Base-by-base conservation (phyloP, 345 rosid species). In the Hibiscus trionum region DNA sequence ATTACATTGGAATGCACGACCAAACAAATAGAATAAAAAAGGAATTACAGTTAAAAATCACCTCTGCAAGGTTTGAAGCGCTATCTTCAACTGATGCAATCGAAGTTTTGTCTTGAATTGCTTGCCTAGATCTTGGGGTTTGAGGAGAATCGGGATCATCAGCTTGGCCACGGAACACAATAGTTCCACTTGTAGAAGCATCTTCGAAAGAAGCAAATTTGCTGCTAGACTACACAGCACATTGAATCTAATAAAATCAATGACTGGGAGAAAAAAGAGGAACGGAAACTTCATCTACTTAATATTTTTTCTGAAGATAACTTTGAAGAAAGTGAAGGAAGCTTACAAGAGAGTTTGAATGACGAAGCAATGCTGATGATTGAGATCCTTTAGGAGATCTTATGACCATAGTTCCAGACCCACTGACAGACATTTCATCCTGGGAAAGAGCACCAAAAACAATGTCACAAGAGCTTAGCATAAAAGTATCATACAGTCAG, bases 121-220 rank as follows among this genome's bases (percentile, higher is more conserved):
- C 99, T 69, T 90, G 80, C 82, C 93, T 87, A 50, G 98, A 92
- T 79, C 85, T 95, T 71, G 96, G 94, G 57, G 99, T 92, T 75
- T 85, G 84, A 73, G 94, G 93, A 80, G 93, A 90, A 79, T 83
- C 99, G 67, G 84, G 79, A 69, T 92, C 99, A 77, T 90, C 97
- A 57, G 82, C 88, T 73, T 87, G 99, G 19, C 94, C 91, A 26
- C 88, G 97, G 47, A 88, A 78, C 66, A 95, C 93, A 77, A 95
- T 90, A 73, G 98, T 92, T 78, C 98, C 97, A 89, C 93, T 90
- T 44, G 93, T 81, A 74, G 97, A 92, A 83, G 88, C 89, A 83
- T 95, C 98, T 82, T 92, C 98, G 80, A 79, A 76, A 76, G 96
- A 88, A 37, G 87, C 69, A 75, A 79, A 77, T 74, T 84, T 74